Evolutionary conservation across 2,329 filamentous ascomycete species (phyloP).

Genomic region (Camillea tinctor): DNA sequence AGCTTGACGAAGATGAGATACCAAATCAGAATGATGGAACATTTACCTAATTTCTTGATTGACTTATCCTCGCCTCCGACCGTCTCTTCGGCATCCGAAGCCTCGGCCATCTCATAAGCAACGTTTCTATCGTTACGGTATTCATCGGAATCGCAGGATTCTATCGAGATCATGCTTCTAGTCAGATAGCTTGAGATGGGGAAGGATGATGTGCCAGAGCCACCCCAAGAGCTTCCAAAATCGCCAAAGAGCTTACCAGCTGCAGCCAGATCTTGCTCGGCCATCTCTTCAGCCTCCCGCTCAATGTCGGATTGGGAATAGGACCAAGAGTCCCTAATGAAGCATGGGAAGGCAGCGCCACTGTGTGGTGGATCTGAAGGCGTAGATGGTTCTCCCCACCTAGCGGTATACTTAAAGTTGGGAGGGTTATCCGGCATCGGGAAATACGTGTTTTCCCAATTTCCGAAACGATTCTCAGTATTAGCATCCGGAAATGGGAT

Average conservation of each 20-base stretch:
- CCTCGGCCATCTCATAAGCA: constrained; percentile 15
- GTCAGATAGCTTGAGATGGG: constrained; percentile 18
- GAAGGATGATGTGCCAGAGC: constrained; percentile 20
- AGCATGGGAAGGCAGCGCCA: constrained; percentile 1
- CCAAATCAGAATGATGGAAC: neutral
- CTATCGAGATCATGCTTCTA: constrained; percentile 30
- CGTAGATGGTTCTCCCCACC: constrained; percentile 16
- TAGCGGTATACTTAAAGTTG: constrained; percentile 1
- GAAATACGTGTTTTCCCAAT: neutral
- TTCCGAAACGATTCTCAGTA: neutral
- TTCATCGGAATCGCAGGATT: constrained; percentile 25
- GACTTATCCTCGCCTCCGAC: constrained; percentile 1
- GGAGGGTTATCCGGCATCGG: constrained; percentile 33
- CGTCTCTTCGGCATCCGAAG: constrained; percentile 12
- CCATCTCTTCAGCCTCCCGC: constrained; percentile 20
- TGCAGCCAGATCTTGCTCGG: constrained; percentile 26
- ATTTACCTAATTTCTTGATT: constrained; percentile 24
- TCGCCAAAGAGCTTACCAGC: constrained; percentile 29
- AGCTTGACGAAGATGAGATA: neutral
- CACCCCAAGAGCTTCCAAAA: constrained; percentile 14
- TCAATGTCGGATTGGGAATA: constrained; percentile 15
- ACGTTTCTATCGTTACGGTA: constrained; percentile 12
- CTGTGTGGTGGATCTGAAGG: constrained; percentile 10
- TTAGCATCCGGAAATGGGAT: neutral
- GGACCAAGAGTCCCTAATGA: constrained; percentile 18